These are phyloP conservation scores for Trametes pubescens DNA, from an alignment of 1,284 basidiomycete species.

Conservation along the genomic window DNA sequence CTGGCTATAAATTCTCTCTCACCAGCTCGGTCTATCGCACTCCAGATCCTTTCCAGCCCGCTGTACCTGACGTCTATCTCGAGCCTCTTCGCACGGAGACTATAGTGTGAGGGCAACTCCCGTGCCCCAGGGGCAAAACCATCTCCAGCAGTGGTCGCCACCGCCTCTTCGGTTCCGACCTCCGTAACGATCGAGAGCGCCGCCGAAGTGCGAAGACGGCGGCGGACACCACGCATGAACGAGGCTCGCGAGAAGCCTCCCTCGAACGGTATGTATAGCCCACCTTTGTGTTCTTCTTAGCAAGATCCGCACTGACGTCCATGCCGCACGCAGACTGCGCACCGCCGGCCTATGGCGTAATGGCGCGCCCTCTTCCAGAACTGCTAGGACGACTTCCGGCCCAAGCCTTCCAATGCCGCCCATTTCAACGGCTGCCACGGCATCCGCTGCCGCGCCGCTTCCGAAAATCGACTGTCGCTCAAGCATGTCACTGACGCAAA, in stretches of 20 bases:
- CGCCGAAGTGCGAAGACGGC: neutral
- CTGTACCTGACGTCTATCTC: neutral
- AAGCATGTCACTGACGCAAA: neutral
- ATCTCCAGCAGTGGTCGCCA: neutral
- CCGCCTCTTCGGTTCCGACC: neutral
- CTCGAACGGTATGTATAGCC: neutral
- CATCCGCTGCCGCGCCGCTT: neutral
- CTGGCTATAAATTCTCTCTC: neutral
- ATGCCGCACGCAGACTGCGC: neutral
- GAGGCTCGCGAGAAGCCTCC: conserved; percentile 14
- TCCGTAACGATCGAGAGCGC: neutral
- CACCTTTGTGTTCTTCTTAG: neutral
- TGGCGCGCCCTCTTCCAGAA: neutral
- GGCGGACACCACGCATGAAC: neutral
- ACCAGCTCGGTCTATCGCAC: neutral
- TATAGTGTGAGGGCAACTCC: neutral
- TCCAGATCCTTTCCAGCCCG: neutral
- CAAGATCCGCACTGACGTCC: neutral
- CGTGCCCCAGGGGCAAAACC: neutral
- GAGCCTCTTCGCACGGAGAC: neutral
- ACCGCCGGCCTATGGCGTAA: conserved; percentile 1
- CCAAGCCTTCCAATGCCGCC: neutral
- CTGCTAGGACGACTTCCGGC: neutral
- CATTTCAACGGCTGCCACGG: conserved; percentile 9
- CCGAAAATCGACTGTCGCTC: neutral